Evolutionary conservation across 495 filamentous ascomycete genomes (phyloP), one percentile per base, ranked within the genome.

Genomic region (Letharia lupina): DNA sequence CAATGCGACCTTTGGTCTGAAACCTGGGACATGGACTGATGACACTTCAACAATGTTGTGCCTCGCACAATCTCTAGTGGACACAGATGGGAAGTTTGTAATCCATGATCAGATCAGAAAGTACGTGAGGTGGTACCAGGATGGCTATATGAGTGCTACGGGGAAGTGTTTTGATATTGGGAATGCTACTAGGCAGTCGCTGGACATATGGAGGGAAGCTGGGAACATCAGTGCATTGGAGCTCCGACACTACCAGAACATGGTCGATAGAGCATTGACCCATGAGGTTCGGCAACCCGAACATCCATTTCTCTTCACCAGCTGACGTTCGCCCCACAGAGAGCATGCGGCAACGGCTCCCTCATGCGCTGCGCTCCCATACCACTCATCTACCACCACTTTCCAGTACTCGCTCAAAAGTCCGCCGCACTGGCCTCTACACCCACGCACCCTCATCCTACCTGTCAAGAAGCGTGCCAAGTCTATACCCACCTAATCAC

Each of bases 1-100:
- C 20, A 77, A 73, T 56, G 23, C 13, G 12, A 70, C 66, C 42
- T 75, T 74, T 54, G 39, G 63, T 60, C 68, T 71, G 20, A 65
- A 67, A 33, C 66, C 68, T 35, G 79, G 80, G 11, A 74, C 74
- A 47, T 81, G 77, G 67, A 81, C 81, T 7, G 81, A 81, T 67
- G 80, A 82, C 65, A 80, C 77, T 2, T 72, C 76, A 33, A 79
- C 81, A 76, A 77, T 79, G 8, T 71, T 82, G 5, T 80, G 78
- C 54, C 75, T 82, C 1, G 77, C 78, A 2, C 68, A 74, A 52
- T 76, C 78, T 23, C 71, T 82, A 41, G 72, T 77, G 60, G 74
- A 77, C 44, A 70, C 64, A 1, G 23, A 69, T 1, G 70, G 73
- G 16, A 39, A 62, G 7, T 79, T 77, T 58, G 65, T 69, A 31